Evolutionary conservation across 2,329 filamentous ascomycete genomes (phyloP), one percentile per base, ranked within the genome.

Genomic region (Mycosphaerella arachidis): DNA sequence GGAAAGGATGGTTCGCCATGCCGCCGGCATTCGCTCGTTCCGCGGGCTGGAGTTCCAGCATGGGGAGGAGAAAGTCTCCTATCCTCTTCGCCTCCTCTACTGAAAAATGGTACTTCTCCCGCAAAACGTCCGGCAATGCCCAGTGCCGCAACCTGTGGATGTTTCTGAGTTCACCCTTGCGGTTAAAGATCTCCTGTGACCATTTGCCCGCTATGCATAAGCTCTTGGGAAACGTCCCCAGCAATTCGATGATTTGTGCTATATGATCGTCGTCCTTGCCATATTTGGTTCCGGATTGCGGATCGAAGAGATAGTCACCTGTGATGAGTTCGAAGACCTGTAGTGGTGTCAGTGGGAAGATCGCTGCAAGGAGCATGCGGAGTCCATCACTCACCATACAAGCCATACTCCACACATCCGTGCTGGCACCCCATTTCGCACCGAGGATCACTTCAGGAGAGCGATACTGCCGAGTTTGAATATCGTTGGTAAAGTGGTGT

Each of bases 201-300:
- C 94, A 97, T 77, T 97, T 97, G 55, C 94, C 94, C 1, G 90
- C 89, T 57, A 96, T 84, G 76, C 91, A 97, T 53, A 97, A 83
- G 4, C 90, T 90, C 74, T 96, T 95, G 56, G 94, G 93, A 73
- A 97, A 97, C 0, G 89, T 87, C 8, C 94, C 94, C 18, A 99
- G 86, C 5, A 99, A 83, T 76, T 99, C 94, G 73, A 99, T 97
- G 70, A 99, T 97, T 74, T 99, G 94, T 9, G 94, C 94, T 67
- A 99, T 97, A 78, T 99, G 94, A 73, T 99, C 94, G 78, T 99
- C 94, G 73, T 99, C 94, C 78, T 99, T 99, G 73, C 94, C 94
- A 75, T 99, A 99, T 77, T 97, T 97, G 46, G 93, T 97, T 64
- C 94, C 94, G 1, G 93, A 97, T 77, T 99, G 94, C 0, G 94